Percentiles rank a stretch among this genome's conserved stretches.
Conservation (phyloP, 202 grass and related monocot genomes). For the Setaria viridis region DNA sequence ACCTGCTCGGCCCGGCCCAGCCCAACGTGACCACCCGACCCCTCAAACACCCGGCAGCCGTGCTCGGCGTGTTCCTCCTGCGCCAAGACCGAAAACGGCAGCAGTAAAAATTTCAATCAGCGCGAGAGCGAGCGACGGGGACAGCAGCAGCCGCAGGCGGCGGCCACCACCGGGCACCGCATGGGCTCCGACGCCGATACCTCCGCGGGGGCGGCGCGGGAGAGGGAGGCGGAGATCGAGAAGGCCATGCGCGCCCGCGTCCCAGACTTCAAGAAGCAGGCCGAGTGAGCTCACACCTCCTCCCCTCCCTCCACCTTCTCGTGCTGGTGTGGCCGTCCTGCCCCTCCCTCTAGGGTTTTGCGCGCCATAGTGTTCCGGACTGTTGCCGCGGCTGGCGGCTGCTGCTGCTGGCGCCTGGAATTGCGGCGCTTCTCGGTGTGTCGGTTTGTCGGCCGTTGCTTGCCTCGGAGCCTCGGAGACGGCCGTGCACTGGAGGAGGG, state of each 20-base stretch:
- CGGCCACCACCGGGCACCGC: not conserved
- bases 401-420: not conserved
- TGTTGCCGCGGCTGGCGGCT: not conserved
- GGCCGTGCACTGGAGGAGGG: not conserved
- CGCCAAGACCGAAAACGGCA: constrained; percentile 9
- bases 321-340: not conserved
- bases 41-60: not conserved
- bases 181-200: constrained; percentile 50
- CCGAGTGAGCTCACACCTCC: constrained; percentile 54
- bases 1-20: not conserved
- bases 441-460: not conserved
- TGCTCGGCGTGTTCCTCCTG: not conserved
- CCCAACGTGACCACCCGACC: not conserved
- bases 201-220: constrained; percentile 11
- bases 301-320: not conserved
- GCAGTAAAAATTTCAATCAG: not conserved
- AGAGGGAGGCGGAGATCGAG: constrained; percentile 66
- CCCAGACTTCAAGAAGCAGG: constrained; percentile 79
- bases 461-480: constrained; percentile 27
- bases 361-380: constrained; percentile 13
- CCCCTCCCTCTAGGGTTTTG: constrained; percentile 44
- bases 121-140: not conserved
- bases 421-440: constrained; percentile 1
- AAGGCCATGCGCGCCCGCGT: constrained; percentile 67
- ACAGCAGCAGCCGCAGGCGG: not conserved